phyloP scores from a whole-genome alignment of 1,284 basidiomycete species.

The Apiotrichum sp. region DNA sequence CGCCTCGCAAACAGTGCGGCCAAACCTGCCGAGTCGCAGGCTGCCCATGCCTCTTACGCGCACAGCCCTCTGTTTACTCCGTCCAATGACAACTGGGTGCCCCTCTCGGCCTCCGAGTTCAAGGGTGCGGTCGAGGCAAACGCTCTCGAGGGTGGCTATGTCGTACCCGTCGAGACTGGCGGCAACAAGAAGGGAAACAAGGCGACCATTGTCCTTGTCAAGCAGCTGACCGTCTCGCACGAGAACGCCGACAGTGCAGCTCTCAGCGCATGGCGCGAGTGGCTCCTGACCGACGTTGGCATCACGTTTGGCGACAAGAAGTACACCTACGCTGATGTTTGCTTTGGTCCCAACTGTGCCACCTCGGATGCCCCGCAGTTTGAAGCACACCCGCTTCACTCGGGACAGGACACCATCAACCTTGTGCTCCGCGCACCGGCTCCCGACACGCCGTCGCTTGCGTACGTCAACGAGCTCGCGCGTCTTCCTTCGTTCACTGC shows the following conservation, averaged over 20 bases:
- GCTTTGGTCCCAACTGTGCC: slow-evolving; percentile 27
- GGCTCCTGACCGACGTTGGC: slow-evolving; percentile 35
- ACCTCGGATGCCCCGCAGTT: slow-evolving; percentile 19
- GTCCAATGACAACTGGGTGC: slow-evolving; percentile 29
- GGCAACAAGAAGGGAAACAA: slow-evolving; percentile 38
- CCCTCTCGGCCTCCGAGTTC: slow-evolving; percentile 31
- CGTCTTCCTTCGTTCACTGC: slow-evolving; percentile 47
- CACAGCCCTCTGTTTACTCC: slow-evolving; percentile 12
- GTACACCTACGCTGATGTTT: slow-evolving; percentile 40
- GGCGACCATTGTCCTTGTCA: slow-evolving; percentile 41
- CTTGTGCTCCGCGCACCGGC: slow-evolving; percentile 37
- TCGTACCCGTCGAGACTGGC: slow-evolving; percentile 28
- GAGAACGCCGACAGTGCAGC: slow-evolving; percentile 24
- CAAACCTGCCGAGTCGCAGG: background rate
- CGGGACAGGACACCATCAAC: slow-evolving; percentile 35
- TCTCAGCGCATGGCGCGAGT: slow-evolving; percentile 34
- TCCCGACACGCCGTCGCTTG: slow-evolving; percentile 55
- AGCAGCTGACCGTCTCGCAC: slow-evolving; percentile 40
- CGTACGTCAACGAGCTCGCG: slow-evolving; percentile 50
- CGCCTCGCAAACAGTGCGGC: slow-evolving; percentile 28
- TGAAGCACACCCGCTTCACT: slow-evolving; percentile 34
- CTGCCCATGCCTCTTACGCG: slow-evolving; percentile 22
- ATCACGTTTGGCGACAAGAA: slow-evolving; percentile 30
- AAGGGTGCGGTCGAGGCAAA: slow-evolving; percentile 33
- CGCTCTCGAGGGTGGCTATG: slow-evolving; percentile 37